Evolutionary conservation across 371 early-diverging fungal species (phyloP).

Genomic region (Rhizopus arrhizus): DNA sequence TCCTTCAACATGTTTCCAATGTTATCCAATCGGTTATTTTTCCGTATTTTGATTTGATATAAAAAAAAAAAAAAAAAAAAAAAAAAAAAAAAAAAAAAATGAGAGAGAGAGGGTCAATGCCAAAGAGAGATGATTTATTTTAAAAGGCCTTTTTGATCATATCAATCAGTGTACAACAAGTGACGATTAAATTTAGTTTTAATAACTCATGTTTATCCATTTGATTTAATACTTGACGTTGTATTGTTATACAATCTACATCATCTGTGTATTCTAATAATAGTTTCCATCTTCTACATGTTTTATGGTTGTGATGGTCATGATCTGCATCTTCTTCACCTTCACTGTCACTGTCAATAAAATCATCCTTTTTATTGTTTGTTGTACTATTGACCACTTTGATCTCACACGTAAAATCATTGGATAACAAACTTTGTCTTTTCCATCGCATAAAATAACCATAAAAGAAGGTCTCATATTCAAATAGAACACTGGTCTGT

Average conservation of each 20-base stretch:
- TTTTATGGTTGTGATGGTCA: slow-evolving; percentile 27
- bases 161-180: slow-evolving; percentile 48
- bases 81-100: slow-evolving; percentile 3
- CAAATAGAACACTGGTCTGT: slow-evolving; percentile 38
- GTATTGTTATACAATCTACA: neutral
- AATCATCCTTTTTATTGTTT: slow-evolving; percentile 9
- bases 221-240: slow-evolving; percentile 2
- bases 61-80: neutral
- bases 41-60: too few relatives aligned
- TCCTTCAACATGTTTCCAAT: too few relatives aligned
- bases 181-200: slow-evolving; percentile 36
- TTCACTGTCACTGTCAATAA: slow-evolving; percentile 33
- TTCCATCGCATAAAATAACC: slow-evolving; percentile 43
- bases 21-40: too few relatives aligned
- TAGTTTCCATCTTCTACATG: slow-evolving; percentile 27
- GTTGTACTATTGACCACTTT: slow-evolving; percentile 8
- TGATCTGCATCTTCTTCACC: slow-evolving; percentile 29
- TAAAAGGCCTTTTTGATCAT: slow-evolving; percentile 15
- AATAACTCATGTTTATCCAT: slow-evolving; percentile 11
- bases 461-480: slow-evolving; percentile 39
- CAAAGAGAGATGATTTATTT: neutral
- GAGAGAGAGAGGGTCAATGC: neutral
- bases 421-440: slow-evolving; percentile 42
- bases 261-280: slow-evolving; percentile 30
- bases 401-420: slow-evolving; percentile 46